Conservation (phyloP, 257 asterid genomes). For the Thymus mandschuricus region DNA sequence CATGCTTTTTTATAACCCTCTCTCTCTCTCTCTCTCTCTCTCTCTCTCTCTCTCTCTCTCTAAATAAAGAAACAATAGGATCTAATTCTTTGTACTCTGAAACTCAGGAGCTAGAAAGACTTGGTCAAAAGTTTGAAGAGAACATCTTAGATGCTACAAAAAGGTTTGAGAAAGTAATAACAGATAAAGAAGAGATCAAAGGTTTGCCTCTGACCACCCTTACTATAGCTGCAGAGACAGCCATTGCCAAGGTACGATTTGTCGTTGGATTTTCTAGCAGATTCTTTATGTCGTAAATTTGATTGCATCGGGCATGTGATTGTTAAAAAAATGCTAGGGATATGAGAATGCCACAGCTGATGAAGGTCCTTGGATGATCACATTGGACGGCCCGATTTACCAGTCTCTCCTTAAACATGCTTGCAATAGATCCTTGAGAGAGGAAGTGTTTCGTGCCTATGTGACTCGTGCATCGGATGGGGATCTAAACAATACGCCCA, state of each 20-base stretch:
- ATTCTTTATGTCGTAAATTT: background rate
- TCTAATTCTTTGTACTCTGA: too few relatives aligned
- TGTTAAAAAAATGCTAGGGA: slow-evolving; percentile 44
- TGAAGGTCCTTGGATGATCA: slow-evolving; percentile 76
- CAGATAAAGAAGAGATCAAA: slow-evolving; percentile 58
- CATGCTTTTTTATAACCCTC: too few relatives aligned
- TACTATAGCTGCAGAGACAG: slow-evolving; percentile 69
- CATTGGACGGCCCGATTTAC: slow-evolving; percentile 73
- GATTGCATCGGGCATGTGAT: background rate
- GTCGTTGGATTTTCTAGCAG: background rate
- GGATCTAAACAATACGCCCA: slow-evolving; percentile 64
- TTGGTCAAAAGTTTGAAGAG: slow-evolving; percentile 65
- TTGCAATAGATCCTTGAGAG: slow-evolving; percentile 64
- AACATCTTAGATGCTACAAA: slow-evolving; percentile 79
- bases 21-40: too few relatives aligned
- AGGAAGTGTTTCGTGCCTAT: slow-evolving; percentile 76
- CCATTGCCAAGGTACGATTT: slow-evolving; percentile 58
- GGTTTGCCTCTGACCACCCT: slow-evolving; percentile 73
- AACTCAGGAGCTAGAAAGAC: slow-evolving; percentile 69
- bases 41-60: too few relatives aligned
- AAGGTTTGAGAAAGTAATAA: slow-evolving; percentile 60
- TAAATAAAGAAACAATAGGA: too few relatives aligned
- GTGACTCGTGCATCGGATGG: slow-evolving; percentile 80
- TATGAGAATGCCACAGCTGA: slow-evolving; percentile 75
- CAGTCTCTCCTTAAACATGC: slow-evolving; percentile 72